Base-by-base conservation (phyloP, 2,329 filamentous ascomycete genomes). In the Exophiala bonariae region DNA sequence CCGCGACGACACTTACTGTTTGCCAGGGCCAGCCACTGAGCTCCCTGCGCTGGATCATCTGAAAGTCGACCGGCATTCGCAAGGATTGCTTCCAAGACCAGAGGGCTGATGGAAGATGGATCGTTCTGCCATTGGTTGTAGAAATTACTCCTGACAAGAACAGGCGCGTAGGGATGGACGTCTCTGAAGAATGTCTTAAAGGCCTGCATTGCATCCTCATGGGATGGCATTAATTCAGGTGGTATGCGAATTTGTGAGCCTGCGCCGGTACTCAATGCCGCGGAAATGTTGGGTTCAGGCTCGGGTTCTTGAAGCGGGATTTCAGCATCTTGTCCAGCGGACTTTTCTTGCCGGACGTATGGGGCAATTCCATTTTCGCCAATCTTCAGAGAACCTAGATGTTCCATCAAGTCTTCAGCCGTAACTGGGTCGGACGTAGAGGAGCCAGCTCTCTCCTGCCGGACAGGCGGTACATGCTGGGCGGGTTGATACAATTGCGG, bases 1-100 rank as follows among this genome's bases (percentile, higher is more conserved):
- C 19, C 30, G 31, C 20, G 5, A 17, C 26, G 17, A 20, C 19
- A 73, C 80, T 72, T 73, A 93, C 89, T 86, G 20, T 88, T 87
- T 48, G 90, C 91, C 54, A 97, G 77, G 22, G 89, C 89, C 39
- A 97, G 80, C 93, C 93, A 97, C 67, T 93, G 90, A 57, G 91
- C 87, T 9, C 89, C 90, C 67, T 93, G 84, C 0, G 86, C 80
- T 3, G 88, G 85, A 56, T 95, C 88, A 55, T 93, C 89, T 1
- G 90, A 84, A 52, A 96, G 77, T 30, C 89, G 80, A 7, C 88
- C 88, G 3, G 89, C 86, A 63, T 95, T 93, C 10, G 92, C 89
- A 66, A 97, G 95, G 14, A 97, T 83, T 5, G 89, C 89, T 66
- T 96, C 92, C 1, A 97, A 74, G 47, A 97, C 78, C 23, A 97